phyloP scores from a whole-genome alignment of 108 stramenopile genomes.

The Skeletonema marinoi region DNA sequence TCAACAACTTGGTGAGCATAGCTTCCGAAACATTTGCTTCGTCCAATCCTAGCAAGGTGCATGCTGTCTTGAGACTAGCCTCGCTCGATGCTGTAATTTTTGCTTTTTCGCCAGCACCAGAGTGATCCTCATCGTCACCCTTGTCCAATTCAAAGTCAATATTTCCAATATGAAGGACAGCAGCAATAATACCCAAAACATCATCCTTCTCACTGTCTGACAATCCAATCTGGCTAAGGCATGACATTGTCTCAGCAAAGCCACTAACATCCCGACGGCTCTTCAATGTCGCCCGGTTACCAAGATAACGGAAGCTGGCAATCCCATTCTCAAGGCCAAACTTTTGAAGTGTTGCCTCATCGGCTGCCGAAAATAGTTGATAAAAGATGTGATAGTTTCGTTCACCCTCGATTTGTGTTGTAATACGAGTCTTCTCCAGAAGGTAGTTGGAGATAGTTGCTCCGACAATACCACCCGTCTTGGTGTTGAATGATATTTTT shows the following conservation, averaged over 20 bases:
- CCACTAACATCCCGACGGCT: slow-evolving; percentile 58
- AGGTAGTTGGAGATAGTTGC: slow-evolving; percentile 90
- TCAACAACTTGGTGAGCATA: slow-evolving; percentile 79
- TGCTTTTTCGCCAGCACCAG: slow-evolving; percentile 50
- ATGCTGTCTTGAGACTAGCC: slow-evolving; percentile 63
- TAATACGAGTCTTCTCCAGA: slow-evolving; percentile 94
- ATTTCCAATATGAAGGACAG: slow-evolving; percentile 92
- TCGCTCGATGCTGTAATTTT: slow-evolving; percentile 51
- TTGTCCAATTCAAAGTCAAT: slow-evolving; percentile 76
- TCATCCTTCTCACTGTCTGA: slow-evolving; percentile 53
- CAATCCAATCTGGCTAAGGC: slow-evolving; percentile 74
- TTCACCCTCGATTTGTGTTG: slow-evolving; percentile 90
- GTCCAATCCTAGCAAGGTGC: slow-evolving; percentile 71
- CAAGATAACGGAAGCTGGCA: slow-evolving; percentile 68
- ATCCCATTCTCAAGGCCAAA: slow-evolving; percentile 62
- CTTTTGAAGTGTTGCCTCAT: slow-evolving; percentile 52
- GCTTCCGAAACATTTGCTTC: slow-evolving; percentile 70
- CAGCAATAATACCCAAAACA: slow-evolving; percentile 82
- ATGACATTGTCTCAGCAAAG: slow-evolving; percentile 71
- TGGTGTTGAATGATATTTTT: slow-evolving; percentile 79
- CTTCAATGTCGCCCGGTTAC: slow-evolving; percentile 47
- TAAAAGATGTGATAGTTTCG: slow-evolving; percentile 99
- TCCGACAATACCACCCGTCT: slow-evolving; percentile 75
- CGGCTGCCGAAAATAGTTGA: slow-evolving; percentile 82
- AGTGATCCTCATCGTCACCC: slow-evolving; percentile 38